A percentile compares a stretch with the other conserved stretches of the same genome.
Evolutionary conservation across 371 early-diverging fungal genomes (phyloP).

Genomic region (Rhizopus delemar): DNA sequence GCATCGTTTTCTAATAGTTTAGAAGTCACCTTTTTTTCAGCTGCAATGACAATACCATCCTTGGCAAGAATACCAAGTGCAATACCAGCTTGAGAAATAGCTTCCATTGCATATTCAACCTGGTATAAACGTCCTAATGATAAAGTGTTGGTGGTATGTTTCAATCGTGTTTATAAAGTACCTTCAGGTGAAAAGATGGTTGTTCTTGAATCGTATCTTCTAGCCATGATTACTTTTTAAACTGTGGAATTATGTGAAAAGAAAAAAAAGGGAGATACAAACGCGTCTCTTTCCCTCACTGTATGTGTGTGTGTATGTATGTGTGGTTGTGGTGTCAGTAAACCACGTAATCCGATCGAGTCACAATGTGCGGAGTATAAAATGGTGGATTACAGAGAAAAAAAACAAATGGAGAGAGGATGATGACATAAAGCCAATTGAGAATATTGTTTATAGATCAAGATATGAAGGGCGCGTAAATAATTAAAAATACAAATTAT

Average conservation of each 20-base stretch:
- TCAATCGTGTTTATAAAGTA: slow-evolving; percentile 30
- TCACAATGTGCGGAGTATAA: not conserved
- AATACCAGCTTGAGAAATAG: slow-evolving; percentile 97
- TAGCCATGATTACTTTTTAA: slow-evolving; percentile 64
- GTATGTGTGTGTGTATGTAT: no score
- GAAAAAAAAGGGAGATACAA: slow-evolving; percentile 7
- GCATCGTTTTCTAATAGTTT: slow-evolving; percentile 85
- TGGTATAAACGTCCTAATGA: slow-evolving; percentile 96
- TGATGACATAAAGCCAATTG: no score
- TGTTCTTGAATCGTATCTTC: slow-evolving; percentile 97
- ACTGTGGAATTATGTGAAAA: not conserved
- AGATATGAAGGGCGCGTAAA: no score
- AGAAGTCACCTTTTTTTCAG: slow-evolving; percentile 94
- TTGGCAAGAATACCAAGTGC: slow-evolving; percentile 90
- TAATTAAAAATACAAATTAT: no score
- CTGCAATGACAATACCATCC: slow-evolving; percentile 97
- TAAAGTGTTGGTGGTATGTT: not conserved
- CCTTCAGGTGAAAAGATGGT: slow-evolving; percentile 99
- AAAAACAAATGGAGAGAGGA: no score
- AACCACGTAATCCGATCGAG: slow-evolving; percentile 5
- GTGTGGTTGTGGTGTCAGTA: not conserved
- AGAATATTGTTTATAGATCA: no score
- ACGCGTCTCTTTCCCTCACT: not conserved
- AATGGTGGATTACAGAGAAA: not conserved
- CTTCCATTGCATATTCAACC: slow-evolving; percentile 99